Evolutionary conservation across 1,284 basidiomycete genomes (phyloP).

Genomic region (Naganishia cerealis): DNA sequence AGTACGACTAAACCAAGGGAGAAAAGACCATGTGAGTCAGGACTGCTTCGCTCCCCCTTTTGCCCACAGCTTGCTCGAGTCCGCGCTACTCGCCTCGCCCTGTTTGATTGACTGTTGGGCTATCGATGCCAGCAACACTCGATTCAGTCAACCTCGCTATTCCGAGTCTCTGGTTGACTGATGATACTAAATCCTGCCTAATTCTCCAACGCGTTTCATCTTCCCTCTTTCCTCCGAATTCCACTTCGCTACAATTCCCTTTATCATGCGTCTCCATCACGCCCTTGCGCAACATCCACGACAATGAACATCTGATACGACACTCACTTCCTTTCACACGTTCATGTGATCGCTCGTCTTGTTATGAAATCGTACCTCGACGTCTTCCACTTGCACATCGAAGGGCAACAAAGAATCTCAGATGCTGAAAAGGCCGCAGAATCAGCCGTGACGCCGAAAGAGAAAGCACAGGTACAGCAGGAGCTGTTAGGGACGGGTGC

Average conservation of each 20-base stretch:
- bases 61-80: neutral
- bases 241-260: too few relatives aligned
- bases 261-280: too few relatives aligned
- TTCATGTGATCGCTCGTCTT: too few relatives aligned
- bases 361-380: neutral
- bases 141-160: too few relatives aligned
- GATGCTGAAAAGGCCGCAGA: slow-evolving; percentile 27
- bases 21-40: slow-evolving; percentile 53
- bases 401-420: slow-evolving; percentile 30
- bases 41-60: neutral
- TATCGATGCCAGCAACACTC: too few relatives aligned
- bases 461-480: slow-evolving; percentile 26
- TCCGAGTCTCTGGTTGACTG: too few relatives aligned
- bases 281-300: too few relatives aligned
- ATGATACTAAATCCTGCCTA: neutral
- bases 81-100: too few relatives aligned
- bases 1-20: slow-evolving; percentile 52
- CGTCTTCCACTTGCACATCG: neutral
- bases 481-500: slow-evolving; percentile 15
- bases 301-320: too few relatives aligned
- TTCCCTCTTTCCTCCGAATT: too few relatives aligned
- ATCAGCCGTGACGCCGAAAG: slow-evolving; percentile 15
- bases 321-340: too few relatives aligned
- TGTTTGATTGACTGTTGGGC: neutral
- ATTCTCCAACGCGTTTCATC: neutral